A percentile compares a stretch with the other conserved stretches of the same genome.
These are phyloP conservation scores for Coemansia sp. DNA, from an alignment of 192 early-diverging fungal genomes.

Conservation along the genomic window DNA sequence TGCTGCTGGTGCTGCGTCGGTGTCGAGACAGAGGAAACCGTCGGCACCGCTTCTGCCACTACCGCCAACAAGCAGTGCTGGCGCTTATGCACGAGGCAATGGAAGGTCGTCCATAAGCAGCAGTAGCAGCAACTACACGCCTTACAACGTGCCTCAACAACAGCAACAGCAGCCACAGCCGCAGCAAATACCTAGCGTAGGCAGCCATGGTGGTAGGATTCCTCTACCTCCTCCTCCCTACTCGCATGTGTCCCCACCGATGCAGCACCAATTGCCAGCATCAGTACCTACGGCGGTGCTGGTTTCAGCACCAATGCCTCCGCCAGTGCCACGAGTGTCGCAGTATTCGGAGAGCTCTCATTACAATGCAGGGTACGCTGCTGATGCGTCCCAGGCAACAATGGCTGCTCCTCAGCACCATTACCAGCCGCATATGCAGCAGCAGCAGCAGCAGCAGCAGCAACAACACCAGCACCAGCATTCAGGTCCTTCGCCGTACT, in stretches of 20 bases:
- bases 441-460: conserved; percentile 19
- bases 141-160: conserved; percentile 1
- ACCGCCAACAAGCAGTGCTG: neutral
- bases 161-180: conserved; percentile 10
- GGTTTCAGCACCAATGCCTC: neutral
- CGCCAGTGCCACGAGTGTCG: neutral
- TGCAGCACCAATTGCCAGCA: neutral
- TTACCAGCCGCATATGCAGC: neutral
- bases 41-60: conserved; percentile 24
- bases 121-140: conserved; percentile 4
- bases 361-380: neutral
- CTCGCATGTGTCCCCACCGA: conserved; percentile 3
- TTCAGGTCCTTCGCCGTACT: conserved; percentile 11
- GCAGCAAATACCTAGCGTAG: neutral
- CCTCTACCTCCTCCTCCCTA: neutral
- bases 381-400: neutral
- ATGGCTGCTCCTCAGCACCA: neutral
- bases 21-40: conserved; percentile 26
- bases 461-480: conserved; percentile 14
- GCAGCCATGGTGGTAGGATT: neutral
- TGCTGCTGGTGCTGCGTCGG: neutral
- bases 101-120: conserved; percentile 15
- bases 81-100: neutral
- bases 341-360: neutral
- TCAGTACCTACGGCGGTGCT: neutral